These are phyloP conservation scores for Aspergillus sclerotialis DNA, from an alignment of 2,329 filamentous ascomycete species.

Conservation along the genomic window DNA sequence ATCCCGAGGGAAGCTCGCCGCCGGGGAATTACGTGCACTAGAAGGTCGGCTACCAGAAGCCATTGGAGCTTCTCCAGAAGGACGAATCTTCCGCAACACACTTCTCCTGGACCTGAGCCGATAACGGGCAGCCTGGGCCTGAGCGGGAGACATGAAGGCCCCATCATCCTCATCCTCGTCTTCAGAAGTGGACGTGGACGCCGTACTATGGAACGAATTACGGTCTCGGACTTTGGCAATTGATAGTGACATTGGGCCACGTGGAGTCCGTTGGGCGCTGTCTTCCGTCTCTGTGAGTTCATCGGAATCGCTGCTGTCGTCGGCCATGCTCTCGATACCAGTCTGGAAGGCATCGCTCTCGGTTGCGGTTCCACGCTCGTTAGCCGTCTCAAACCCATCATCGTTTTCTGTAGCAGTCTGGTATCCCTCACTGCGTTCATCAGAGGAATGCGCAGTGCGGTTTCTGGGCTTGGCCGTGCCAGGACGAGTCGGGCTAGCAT, in stretches of 20 bases:
- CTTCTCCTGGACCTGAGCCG: constrained; percentile 65
- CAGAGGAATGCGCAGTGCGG: constrained; percentile 18
- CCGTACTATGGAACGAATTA: constrained; percentile 74
- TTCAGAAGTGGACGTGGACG: constrained; percentile 77
- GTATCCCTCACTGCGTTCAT: constrained; percentile 61
- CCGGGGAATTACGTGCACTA: constrained; percentile 46
- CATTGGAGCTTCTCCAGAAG: constrained; percentile 39
- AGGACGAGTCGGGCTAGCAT: constrained; percentile 50
- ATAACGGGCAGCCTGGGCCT: constrained; percentile 61
- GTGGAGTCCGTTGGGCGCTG: constrained; percentile 28
- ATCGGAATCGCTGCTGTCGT: constrained; percentile 60
- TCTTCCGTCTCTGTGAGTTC: constrained; percentile 82
- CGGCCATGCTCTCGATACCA: constrained; percentile 64
- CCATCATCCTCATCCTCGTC: constrained; percentile 52
- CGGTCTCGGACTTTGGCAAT: constrained; percentile 49
- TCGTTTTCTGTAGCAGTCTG: constrained; percentile 73
- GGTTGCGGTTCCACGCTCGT: constrained; percentile 67
- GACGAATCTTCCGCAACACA: constrained; percentile 51
- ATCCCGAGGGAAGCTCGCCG: constrained; percentile 44
- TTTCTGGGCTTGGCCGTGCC: constrained; percentile 20
- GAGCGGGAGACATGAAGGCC: constrained; percentile 61
- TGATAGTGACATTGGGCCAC: constrained; percentile 32
- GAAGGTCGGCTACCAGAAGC: constrained; percentile 31
- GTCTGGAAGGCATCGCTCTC: constrained; percentile 96
- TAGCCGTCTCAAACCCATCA: constrained; percentile 64